Evolutionary conservation across 345 rosid genomes (phyloP).

Genomic region (Populus alba): DNA sequence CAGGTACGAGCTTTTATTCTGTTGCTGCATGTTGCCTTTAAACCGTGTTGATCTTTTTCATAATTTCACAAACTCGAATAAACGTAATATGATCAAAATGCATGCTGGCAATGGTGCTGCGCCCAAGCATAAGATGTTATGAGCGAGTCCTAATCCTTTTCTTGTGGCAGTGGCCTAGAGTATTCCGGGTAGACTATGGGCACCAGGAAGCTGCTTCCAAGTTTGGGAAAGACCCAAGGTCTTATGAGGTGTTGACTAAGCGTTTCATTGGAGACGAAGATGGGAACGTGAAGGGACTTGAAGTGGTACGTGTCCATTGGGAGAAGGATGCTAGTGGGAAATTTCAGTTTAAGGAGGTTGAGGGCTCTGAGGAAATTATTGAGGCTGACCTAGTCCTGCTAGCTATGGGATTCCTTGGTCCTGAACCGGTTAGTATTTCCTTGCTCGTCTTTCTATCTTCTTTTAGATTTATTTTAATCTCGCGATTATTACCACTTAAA

Average conservation of each 20-base stretch:
- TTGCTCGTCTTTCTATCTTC: not conserved
- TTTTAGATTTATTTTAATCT: not conserved
- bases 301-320: constrained; percentile 68
- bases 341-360: constrained; percentile 80
- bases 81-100: not conserved
- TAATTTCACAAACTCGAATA: not conserved
- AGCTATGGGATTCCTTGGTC: constrained; percentile 99
- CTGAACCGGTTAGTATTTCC: constrained; percentile 64
- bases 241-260: constrained; percentile 89
- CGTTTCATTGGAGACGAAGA: constrained; percentile 80
- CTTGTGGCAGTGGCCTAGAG: constrained; percentile 84
- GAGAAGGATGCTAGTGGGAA: constrained; percentile 86
- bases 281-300: constrained; percentile 82
- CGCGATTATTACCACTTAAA: too few species aligned
- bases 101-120: not conserved
- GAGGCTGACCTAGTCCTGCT: constrained; percentile 85
- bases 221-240: constrained; percentile 91
- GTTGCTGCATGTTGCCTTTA: not conserved
- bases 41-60: not conserved
- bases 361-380: constrained; percentile 79
- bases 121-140: not conserved
- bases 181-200: constrained; percentile 92
- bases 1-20: constrained; percentile 49
- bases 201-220: constrained; percentile 87
- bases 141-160: not conserved